A percentile compares a stretch with the other conserved stretches of the same genome.
phyloP scores from a whole-genome alignment of 768 basidiomycete genomes.

The Suillus cothurnatus region DNA sequence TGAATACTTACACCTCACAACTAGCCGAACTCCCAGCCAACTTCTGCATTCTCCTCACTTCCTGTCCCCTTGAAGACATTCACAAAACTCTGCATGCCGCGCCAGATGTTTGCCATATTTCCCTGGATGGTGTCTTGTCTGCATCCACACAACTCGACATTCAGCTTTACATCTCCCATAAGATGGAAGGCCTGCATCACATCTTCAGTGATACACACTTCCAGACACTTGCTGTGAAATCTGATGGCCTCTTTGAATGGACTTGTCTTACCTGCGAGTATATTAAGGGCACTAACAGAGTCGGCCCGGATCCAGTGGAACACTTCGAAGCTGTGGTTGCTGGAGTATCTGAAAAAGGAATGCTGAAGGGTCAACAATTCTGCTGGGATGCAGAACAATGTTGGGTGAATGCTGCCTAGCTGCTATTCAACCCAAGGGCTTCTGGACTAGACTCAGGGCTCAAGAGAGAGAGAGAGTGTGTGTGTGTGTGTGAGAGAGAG shows the following conservation, averaged over 20 bases:
- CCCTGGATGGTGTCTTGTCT: constrained; percentile 5
- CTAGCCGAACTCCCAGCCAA: background rate
- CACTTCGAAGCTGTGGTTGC: background rate
- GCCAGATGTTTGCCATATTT: background rate
- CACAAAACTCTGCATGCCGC: constrained; percentile 9
- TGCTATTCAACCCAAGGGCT: too few relatives aligned
- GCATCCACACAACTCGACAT: constrained; percentile 8
- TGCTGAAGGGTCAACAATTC: too few relatives aligned
- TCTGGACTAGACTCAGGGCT: too few relatives aligned
- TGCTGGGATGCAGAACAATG: too few relatives aligned
- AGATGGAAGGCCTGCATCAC: background rate
- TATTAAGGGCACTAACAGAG: background rate
- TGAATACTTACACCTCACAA: background rate
- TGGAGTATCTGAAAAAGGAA: background rate
- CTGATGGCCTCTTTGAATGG: constrained; percentile 15
- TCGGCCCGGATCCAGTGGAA: background rate
- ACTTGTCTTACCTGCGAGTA: constrained; percentile 14
- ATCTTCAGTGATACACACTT: background rate
- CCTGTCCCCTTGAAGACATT: constrained; percentile 12
- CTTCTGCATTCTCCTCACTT: constrained; percentile 21
- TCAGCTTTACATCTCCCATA: constrained; percentile 7
- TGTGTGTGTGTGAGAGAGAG: too few relatives aligned
- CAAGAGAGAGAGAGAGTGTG: too few relatives aligned
- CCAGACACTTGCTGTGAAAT: background rate
- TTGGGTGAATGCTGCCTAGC: too few relatives aligned